A percentile compares a stretch with the other conserved stretches of the same genome.
phyloP scores from a whole-genome alignment of 495 filamentous ascomycete species.

The Neurospora sp. region DNA sequence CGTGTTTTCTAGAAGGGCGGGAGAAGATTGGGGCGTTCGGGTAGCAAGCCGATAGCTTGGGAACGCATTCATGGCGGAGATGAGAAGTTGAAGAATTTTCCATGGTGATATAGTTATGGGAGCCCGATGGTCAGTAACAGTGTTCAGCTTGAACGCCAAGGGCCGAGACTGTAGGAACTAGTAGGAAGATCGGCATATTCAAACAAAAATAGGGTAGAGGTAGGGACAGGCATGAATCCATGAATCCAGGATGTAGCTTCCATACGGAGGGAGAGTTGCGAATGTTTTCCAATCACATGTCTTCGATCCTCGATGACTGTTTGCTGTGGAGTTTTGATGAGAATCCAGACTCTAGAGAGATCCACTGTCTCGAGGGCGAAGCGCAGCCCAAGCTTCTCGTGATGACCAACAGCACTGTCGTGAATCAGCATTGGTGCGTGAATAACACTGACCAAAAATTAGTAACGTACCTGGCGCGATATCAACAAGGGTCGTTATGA shows the following conservation, averaged over 20 bases:
- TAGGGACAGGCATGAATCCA: neutral
- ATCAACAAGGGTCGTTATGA: neutral
- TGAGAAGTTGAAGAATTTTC: neutral
- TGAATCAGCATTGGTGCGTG: neutral
- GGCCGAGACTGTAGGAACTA: neutral
- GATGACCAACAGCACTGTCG: neutral
- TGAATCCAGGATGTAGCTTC: neutral
- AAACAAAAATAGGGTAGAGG: neutral
- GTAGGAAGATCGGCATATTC: neutral
- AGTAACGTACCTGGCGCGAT: neutral
- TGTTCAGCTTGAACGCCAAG: neutral
- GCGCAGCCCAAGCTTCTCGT: neutral
- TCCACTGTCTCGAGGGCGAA: neutral
- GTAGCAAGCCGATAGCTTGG: neutral
- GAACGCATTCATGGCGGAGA: neutral
- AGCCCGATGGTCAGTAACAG: neutral
- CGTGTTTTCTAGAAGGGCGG: neutral
- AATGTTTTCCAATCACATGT: neutral
- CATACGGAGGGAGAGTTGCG: neutral
- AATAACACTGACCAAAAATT: neutral
- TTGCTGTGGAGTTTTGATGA: neutral
- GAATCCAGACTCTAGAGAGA: neutral
- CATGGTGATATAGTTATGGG: neutral
- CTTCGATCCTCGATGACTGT: neutral
- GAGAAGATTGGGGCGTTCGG: neutral